These are phyloP conservation scores for Scedosporium apiospermum DNA, from an alignment of 2,329 filamentous ascomycete species.

Conservation along the genomic window DNA sequence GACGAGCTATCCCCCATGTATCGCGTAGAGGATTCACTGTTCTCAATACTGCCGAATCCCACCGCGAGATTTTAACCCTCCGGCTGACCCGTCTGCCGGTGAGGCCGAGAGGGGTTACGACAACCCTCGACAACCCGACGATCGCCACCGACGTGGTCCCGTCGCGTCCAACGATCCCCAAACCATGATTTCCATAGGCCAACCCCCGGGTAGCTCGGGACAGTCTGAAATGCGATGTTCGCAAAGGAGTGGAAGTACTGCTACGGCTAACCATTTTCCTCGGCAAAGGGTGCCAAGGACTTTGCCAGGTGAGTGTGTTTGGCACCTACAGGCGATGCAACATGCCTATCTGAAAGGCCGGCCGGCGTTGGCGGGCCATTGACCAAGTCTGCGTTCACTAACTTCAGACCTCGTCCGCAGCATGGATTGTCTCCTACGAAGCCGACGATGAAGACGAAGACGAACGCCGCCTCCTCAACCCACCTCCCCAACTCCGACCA, in stretches of 20 bases:
- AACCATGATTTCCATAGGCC: conserved; percentile 1
- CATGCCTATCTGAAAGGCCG: background rate
- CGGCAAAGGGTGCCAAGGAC: conserved; percentile 18
- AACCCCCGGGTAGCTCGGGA: conserved; percentile 5
- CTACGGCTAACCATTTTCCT: conserved; percentile 4
- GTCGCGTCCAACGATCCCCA: background rate
- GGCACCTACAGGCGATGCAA: background rate
- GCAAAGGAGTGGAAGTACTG: conserved; percentile 5
- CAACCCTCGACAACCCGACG: background rate
- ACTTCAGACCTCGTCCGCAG: conserved; percentile 18
- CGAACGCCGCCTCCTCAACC: conserved; percentile 22
- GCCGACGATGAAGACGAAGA: conserved; percentile 27
- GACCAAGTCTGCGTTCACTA: background rate
- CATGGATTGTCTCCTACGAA: conserved; percentile 42
- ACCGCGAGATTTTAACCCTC: background rate
- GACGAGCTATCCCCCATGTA: background rate
- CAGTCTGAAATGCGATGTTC: conserved; percentile 6
- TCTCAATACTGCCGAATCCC: background rate
- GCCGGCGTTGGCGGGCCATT: no score
- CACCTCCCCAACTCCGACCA: conserved; percentile 26
- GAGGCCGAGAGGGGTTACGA: background rate
- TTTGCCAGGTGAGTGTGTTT: conserved; percentile 17
- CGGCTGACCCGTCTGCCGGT: background rate
- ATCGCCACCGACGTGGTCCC: background rate
- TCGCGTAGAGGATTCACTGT: background rate